These are phyloP conservation scores for Hericium rajendrae DNA, from an alignment of 768 basidiomycete species.

Conservation along the genomic window DNA sequence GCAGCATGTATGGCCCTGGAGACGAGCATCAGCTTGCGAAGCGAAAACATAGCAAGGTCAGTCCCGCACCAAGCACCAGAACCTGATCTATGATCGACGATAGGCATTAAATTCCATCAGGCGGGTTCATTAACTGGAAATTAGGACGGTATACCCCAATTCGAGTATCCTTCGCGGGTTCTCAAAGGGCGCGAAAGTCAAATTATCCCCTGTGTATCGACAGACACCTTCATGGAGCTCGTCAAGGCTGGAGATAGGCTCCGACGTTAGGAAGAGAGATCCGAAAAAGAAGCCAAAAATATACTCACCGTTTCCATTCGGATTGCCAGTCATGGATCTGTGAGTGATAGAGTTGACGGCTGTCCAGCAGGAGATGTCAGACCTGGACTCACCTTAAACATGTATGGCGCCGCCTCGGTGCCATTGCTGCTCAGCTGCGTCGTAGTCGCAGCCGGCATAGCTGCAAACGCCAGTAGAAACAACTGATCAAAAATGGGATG, in stretches of 20 bases:
- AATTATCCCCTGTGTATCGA: not conserved
- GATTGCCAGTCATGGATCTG: not conserved
- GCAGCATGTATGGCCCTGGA: not conserved
- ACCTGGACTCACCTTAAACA: not conserved
- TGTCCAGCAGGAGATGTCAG: too few species aligned
- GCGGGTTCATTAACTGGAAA: too few species aligned
- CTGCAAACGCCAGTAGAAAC: too few species aligned
- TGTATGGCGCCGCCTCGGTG: not conserved
- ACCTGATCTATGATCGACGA: not conserved
- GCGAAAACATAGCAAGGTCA: not conserved
- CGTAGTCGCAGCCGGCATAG: too few species aligned
- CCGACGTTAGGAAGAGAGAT: not conserved
- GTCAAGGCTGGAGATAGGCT: not conserved
- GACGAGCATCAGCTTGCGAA: not conserved
- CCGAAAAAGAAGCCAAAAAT: too few species aligned
- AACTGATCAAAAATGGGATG: too few species aligned
- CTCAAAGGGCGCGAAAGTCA: not conserved
- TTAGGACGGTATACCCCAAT: not conserved
- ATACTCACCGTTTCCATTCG: not conserved
- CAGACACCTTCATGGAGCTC: not conserved
- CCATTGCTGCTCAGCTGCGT: too few species aligned
- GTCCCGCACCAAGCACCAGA: not conserved
- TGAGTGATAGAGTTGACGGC: not conserved
- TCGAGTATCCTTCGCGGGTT: not conserved
- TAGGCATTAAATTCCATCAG: too few species aligned